phyloP scores from a whole-genome alignment of 129 eudicot species.

The Tagetes patula region DNA sequence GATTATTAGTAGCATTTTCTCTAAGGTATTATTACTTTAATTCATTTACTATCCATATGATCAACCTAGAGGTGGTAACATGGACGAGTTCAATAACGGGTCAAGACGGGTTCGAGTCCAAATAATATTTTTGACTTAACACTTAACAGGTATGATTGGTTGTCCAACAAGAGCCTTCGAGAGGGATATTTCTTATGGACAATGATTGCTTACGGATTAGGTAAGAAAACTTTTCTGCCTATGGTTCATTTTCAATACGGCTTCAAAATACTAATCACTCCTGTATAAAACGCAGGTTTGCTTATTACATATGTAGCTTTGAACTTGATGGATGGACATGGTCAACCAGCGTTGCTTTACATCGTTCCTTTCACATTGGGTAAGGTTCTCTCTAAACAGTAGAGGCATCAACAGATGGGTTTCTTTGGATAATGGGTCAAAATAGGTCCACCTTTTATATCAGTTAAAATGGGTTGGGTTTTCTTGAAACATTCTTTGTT shows the following conservation, averaged over 20 bases:
- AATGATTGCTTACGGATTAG: slow-evolving; percentile 90
- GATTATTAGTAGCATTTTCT: slow-evolving; percentile 80
- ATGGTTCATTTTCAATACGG: neutral
- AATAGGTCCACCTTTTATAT: neutral
- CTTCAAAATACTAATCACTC: neutral
- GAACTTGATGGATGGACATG: slow-evolving; percentile 56
- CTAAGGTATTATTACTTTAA: slow-evolving; percentile 44
- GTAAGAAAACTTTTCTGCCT: slow-evolving; percentile 34
- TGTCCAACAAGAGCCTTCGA: slow-evolving; percentile 71
- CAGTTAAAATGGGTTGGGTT: neutral
- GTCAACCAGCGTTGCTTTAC: slow-evolving; percentile 74
- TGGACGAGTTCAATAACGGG: neutral
- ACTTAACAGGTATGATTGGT: slow-evolving; percentile 82
- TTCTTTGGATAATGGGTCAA: neutral
- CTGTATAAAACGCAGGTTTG: slow-evolving; percentile 6
- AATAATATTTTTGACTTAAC: slow-evolving; percentile 28
- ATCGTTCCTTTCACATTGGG: slow-evolving; percentile 42
- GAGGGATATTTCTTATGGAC: slow-evolving; percentile 89
- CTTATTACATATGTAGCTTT: slow-evolving; percentile 42
- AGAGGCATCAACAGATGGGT: neutral
- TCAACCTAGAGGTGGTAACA: slow-evolving; percentile 15
- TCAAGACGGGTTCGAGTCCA: neutral
- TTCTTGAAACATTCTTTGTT: neutral
- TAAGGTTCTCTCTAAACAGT: slow-evolving; percentile 13
- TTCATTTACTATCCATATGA: neutral